Evolutionary conservation across 306 rosid species (phyloP), one percentile per base, ranked within the genome.

Genomic region (Cucumis melo): DNA sequence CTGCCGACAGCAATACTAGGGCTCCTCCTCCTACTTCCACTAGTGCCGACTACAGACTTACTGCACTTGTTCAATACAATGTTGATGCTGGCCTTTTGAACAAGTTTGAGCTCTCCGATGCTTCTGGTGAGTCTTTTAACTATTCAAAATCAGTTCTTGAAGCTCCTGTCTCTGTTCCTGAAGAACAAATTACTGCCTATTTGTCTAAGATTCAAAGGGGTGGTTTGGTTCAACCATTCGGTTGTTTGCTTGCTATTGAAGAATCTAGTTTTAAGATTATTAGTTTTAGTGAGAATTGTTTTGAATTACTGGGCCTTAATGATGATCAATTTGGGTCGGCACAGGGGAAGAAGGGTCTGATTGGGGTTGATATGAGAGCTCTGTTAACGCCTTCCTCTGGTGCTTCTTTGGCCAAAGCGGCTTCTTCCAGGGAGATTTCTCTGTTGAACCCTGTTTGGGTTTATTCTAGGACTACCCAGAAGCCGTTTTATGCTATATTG

Each of bases 141-240:
- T 93, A 93, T 74, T 77, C 91, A 24, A 88, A 67, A 38, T 83
- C 88, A 8, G 79, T 87, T 39, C 76, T 87, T 76, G 38, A 79
- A 59, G 81, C 87, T 67, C 78, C 91, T 0, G 61, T 81, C 29
- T 77, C 84, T 11, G 96, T 89, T 9, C 85, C 93, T 4, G 97
- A 83, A 7, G 86, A 91, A 39, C 88, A 89, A 77, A 86, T 91
- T 51, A 63, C 72, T 75, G 82, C 84, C 3, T 93, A 89, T 73
- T 74, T 93, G 32, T 83, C 88, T 0, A 87, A 76, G 83, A 87
- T 91, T 59, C 98, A 91, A 79, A 91, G 98, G 86, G 93, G 98
- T 42, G 86, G 93, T 15, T 76, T 84, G 5, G 83, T 91, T 73
- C 96, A 93, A 68, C 81, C 96, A 27, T 89, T 87, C 78, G 98